Evolutionary conservation across 495 filamentous ascomycete genomes (phyloP).

Genomic region (Neurospora sp.): DNA sequence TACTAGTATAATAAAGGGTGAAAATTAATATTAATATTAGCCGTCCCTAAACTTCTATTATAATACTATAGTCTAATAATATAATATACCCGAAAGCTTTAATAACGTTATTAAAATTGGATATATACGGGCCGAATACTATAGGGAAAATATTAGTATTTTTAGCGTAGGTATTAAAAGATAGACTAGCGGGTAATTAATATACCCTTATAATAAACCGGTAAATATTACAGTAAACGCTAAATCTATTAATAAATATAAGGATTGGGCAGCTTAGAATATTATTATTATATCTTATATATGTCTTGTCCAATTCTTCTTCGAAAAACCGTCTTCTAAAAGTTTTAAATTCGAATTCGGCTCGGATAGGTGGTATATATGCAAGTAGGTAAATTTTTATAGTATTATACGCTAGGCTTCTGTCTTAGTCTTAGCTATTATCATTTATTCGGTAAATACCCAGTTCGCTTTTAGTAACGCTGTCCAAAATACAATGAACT

Average conservation of each 20-base stretch:
- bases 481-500: not conserved
- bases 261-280: not conserved
- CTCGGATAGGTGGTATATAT: not conserved
- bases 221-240: not conserved
- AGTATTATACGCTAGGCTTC: too few relatives aligned
- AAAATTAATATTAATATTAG: not conserved
- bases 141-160: not conserved
- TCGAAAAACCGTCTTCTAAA: not conserved
- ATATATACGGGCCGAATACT: not conserved
- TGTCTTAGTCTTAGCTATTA: not conserved
- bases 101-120: not conserved
- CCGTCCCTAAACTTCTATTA: not conserved
- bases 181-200: not conserved
- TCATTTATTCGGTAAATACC: not conserved
- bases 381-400: not conserved
- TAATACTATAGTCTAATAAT: not conserved
- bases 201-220: not conserved
- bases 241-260: not conserved
- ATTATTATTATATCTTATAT: not conserved
- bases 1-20: not conserved
- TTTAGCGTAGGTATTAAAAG: not conserved
- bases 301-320: not conserved
- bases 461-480: not conserved
- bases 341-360: not conserved
- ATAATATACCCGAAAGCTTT: not conserved